Conservation (phyloP, 1,284 basidiomycete genomes). For the Schizophyllum amplum region DNA sequence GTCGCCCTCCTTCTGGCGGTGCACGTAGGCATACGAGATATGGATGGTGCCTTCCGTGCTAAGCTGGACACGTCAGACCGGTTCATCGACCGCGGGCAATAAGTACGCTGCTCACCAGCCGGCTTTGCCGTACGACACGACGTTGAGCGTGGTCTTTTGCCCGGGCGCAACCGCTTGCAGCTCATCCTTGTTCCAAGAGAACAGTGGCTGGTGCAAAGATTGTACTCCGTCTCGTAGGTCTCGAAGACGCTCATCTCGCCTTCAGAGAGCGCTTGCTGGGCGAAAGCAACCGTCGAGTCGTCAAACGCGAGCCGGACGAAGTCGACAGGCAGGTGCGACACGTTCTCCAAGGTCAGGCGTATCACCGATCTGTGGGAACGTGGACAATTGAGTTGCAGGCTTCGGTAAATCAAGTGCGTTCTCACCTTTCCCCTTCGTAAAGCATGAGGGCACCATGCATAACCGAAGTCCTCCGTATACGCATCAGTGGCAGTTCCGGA, state of each 20-base stretch:
- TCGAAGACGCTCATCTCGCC: constrained; percentile 78
- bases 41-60: constrained; percentile 76
- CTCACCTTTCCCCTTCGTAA: constrained; percentile 84
- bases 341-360: constrained; percentile 83
- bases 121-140: constrained; percentile 82
- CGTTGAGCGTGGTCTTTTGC: constrained; percentile 56
- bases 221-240: constrained; percentile 86
- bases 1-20: constrained; percentile 26
- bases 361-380: constrained; percentile 56
- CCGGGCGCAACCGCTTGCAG: constrained; percentile 56
- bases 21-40: constrained; percentile 75
- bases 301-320: constrained; percentile 82
- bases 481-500: constrained; percentile 78
- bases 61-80: constrained; percentile 1
- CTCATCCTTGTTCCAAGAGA: constrained; percentile 65
- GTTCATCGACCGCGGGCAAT: constrained; percentile 1
- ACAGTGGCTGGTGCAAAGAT: constrained; percentile 73
- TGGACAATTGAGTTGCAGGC: constrained; percentile 18
- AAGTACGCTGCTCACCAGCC: constrained; percentile 61
- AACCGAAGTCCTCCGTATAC: constrained; percentile 80
- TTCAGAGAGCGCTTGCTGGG: constrained; percentile 71
- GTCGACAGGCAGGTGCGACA: constrained; percentile 75
- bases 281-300: constrained; percentile 77
- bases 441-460: constrained; percentile 90
- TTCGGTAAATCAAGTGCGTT: background rate